Conservation (phyloP, 2,329 filamentous ascomycete species). For the Nigrograna mackinnonii region DNA sequence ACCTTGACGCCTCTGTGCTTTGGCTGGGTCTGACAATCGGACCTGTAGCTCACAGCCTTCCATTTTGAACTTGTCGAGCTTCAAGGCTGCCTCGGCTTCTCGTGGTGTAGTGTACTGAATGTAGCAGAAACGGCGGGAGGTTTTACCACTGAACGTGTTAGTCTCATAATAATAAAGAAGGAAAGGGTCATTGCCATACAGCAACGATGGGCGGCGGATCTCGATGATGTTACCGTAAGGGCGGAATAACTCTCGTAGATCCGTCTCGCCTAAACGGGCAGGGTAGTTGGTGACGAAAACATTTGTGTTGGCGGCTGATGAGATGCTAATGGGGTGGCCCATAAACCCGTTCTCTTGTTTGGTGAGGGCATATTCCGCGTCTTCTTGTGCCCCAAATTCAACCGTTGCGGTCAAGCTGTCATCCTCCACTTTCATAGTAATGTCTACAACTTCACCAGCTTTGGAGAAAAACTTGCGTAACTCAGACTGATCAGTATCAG, state of each 20-base stretch:
- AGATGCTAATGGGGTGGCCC: conserved; percentile 72
- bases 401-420: conserved; percentile 72
- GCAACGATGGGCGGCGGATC: conserved; percentile 88
- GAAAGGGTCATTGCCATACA: conserved; percentile 82
- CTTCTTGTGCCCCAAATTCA: conserved; percentile 81
- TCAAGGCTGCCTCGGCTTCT: conserved; percentile 76
- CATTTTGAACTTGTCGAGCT: conserved; percentile 76
- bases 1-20: conserved; percentile 67
- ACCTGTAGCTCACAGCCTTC: conserved; percentile 83
- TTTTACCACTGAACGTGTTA: conserved; percentile 73
- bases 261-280: conserved; percentile 71
- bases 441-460: conserved; percentile 80
- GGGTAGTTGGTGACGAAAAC: conserved; percentile 93
- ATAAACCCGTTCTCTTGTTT: conserved; percentile 81
- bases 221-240: conserved; percentile 80
- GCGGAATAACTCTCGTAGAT: conserved; percentile 67
- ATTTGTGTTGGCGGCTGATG: conserved; percentile 75
- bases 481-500: conserved; percentile 69
- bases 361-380: conserved; percentile 79
- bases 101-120: conserved; percentile 83
- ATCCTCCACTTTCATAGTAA: conserved; percentile 68
- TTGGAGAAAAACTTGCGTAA: conserved; percentile 90
- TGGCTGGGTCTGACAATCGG: conserved; percentile 76
- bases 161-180: conserved; percentile 97
- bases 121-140: conserved; percentile 95